Percentiles rank a stretch among this genome's conserved stretches.
Evolutionary conservation across 2,329 filamentous ascomycete genomes (phyloP).

Genomic region (Trichothecium roseum): DNA sequence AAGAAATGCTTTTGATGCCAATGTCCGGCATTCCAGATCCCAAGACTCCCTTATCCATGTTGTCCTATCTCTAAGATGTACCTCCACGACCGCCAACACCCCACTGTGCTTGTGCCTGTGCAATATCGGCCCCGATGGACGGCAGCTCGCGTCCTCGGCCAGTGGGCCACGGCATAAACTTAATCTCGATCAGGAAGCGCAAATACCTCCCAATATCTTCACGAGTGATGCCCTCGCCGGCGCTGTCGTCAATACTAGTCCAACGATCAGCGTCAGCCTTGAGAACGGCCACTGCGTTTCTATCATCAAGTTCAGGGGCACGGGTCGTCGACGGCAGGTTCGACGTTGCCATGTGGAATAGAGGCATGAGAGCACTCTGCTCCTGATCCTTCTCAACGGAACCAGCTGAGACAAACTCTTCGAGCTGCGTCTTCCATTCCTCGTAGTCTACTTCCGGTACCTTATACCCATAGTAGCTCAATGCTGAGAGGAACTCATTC

Average conservation of each 20-base stretch:
- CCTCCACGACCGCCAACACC: background rate
- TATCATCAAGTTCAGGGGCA: slow-evolving; percentile 57
- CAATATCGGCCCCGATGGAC: slow-evolving; percentile 2
- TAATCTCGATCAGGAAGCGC: slow-evolving; percentile 16
- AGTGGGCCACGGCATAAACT: slow-evolving; percentile 18
- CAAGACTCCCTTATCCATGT: too few species aligned
- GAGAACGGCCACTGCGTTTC: slow-evolving; percentile 54
- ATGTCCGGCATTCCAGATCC: too few species aligned
- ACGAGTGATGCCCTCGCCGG: slow-evolving; percentile 21
- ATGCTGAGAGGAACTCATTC: slow-evolving; percentile 62
- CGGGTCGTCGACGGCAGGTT: slow-evolving; percentile 59
- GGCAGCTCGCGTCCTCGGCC: slow-evolving; percentile 15
- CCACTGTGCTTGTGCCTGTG: slow-evolving; percentile 2
- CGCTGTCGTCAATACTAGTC: slow-evolving; percentile 45
- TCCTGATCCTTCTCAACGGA: slow-evolving; percentile 11
- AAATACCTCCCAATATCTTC: slow-evolving; percentile 16
- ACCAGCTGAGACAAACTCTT: slow-evolving; percentile 11
- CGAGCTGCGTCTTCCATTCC: slow-evolving; percentile 15
- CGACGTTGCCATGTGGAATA: slow-evolving; percentile 62
- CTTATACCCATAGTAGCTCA: slow-evolving; percentile 64
- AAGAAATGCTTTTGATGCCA: too few species aligned
- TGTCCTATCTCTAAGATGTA: background rate
- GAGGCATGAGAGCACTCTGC: slow-evolving; percentile 38
- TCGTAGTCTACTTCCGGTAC: slow-evolving; percentile 63
- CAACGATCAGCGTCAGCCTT: slow-evolving; percentile 49